Evolutionary conservation across 805 yeast genomes (phyloP), one percentile per base, ranked within the genome.

Genomic region (Barnettozyma sucrosica): DNA sequence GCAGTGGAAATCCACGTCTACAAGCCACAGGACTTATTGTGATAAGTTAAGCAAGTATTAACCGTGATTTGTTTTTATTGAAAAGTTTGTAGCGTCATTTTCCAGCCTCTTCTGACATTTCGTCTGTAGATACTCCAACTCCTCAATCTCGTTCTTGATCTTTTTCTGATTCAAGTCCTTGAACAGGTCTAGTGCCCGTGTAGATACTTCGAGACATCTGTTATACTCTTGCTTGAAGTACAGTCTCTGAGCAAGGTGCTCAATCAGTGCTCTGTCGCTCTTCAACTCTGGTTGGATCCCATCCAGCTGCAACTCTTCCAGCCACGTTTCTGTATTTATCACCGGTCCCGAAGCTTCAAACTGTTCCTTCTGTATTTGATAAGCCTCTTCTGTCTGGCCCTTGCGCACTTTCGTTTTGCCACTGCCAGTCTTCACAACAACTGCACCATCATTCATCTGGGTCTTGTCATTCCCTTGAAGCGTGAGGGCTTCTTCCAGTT

Each of bases 351-450:
- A 59, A 0, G 55, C 42, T 52, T 64, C 65, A 58, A 79, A 88
- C 56, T 73, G 76, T 3, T 52, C 51, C 51, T 68, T 66, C 62
- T 89, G 92, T 8, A 50, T 58, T 30, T 59, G 65, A 53, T 67
- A 89, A 48, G 77, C 85, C 46, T 81, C 90, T 37, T 79, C 80
- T 0, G 83, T 58, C 59, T 89, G 97, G 0, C 81, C 82, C 56
- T 85, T 87, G 37, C 96, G 74, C 23, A 72, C 62, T 47, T 72
- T 75, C 4, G 62, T 58, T 47, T 71, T 66, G 0, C 81, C 81
- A 1, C 77, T 71, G 1, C 75, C 67, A 48, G 69, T 75, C 32
- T 66, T 62, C 5, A 75, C 77, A 3, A 66, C 51, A 2, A 75
- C 76, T 51, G 70, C 72, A 1, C 79, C 60, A 34, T 58, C 55